These are phyloP conservation scores for Metschnikowia picachoensis DNA, from an alignment of 805 yeast species.

Conservation along the genomic window DNA sequence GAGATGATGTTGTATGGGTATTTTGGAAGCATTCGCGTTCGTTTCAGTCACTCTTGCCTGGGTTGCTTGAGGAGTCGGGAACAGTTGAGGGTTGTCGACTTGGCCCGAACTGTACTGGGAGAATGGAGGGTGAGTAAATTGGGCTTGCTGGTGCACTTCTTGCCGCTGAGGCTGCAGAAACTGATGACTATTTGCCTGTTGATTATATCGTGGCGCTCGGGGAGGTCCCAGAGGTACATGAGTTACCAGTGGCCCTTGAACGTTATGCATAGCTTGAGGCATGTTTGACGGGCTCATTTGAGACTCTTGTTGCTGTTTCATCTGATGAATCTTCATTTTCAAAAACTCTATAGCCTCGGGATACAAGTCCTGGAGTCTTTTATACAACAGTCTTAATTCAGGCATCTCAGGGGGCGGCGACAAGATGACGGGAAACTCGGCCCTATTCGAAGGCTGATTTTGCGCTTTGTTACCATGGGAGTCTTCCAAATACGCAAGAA, in stretches of 20 bases:
- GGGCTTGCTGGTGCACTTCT: conserved; percentile 7
- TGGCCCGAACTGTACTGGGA: conserved; percentile 3
- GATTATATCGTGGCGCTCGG: conserved; percentile 5
- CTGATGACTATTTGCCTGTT: conserved; percentile 4
- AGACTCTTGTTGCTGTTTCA: conserved; percentile 28
- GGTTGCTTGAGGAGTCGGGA: conserved; percentile 7
- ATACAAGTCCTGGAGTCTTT: conserved; percentile 45
- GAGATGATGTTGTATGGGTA: conserved; percentile 9
- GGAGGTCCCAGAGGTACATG: conserved; percentile 4
- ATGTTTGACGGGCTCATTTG: conserved; percentile 6
- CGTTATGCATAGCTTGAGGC: conserved; percentile 6
- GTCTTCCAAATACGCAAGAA: conserved; percentile 37
- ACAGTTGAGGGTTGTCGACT: conserved; percentile 4
- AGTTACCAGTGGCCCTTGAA: conserved; percentile 7
- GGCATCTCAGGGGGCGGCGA: conserved; percentile 55
- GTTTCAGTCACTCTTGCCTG: no score
- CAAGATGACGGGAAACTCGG: conserved; percentile 45
- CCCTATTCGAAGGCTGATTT: conserved; percentile 21
- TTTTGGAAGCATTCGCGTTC: conserved; percentile 2
- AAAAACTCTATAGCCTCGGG: conserved; percentile 50
- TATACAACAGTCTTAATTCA: conserved; percentile 46
- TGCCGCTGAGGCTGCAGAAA: conserved; percentile 6
- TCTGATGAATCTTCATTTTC: conserved; percentile 33
- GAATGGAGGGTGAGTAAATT: conserved; percentile 1
- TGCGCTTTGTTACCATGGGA: conserved; percentile 32